Evolutionary conservation across 2,329 filamentous ascomycete genomes (phyloP), one percentile per base, ranked within the genome.

Genomic region (Calonectria leucothoes): DNA sequence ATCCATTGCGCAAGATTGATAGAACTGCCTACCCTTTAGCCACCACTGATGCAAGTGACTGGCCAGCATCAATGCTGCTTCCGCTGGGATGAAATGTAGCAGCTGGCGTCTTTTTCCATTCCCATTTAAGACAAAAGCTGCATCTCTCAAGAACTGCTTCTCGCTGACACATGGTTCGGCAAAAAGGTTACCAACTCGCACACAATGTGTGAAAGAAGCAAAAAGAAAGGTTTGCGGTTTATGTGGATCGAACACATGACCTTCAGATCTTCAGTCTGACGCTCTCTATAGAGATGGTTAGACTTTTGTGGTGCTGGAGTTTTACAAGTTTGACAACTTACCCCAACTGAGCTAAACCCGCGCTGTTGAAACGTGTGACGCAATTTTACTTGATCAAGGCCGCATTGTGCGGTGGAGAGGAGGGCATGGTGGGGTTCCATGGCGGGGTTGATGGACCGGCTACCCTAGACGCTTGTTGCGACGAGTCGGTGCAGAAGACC

Each of bases 301-400:
- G 72, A 74, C 69, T 52, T 42, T 45, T 45, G 25, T 49, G 51
- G 69, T 71, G 72, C 69, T 72, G 69, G 69, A 71, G 72, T 71
- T 71, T 74, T 74, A 23, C 27, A 67, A 74, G 70, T 67, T 70
- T 70, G 29, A 57, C 33, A 68, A 74, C 72, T 71, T 71, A 79
- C 79, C 78, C 79, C 79, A 80, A 81, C 79, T 80, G 79, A 80
- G 79, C 79, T 80, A 80, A 80, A 80, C 79, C 79, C 79, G 79
- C 79, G 79, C 78, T 76, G 77, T 71, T 80, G 65, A 55, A 45
- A 31, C 1, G 2, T 0, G 5, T 1, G 0, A 4, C 1, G 0
- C 0, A 49, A 65, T 63, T 52, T 52, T 39, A n/a, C 6, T 12
- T 10, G 48, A 45, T 70, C 33, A 52, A 29, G 23, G 2, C 52